Evolutionary conservation across 2,329 filamentous ascomycete species (phyloP).

Genomic region (Podosphaera xanthii): DNA sequence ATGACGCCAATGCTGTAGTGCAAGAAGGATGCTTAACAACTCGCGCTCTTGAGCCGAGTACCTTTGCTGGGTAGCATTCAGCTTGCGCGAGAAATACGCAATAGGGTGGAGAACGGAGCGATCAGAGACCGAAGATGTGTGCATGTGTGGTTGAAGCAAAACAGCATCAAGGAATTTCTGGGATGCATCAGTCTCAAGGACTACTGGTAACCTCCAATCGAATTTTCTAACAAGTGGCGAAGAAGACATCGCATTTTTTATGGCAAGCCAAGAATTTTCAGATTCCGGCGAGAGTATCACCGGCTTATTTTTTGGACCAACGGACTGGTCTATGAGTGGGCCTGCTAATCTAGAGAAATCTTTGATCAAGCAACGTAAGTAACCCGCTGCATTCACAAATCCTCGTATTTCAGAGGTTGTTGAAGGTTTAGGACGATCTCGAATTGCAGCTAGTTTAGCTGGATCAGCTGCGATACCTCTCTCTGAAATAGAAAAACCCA

Average conservation of each 20-base stretch:
- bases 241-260: not conserved
- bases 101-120: not conserved
- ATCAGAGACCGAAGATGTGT: not conserved
- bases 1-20: not conserved
- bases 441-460: not conserved
- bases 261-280: not conserved
- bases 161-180: not conserved
- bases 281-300: not conserved
- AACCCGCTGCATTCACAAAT: not conserved
- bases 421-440: not conserved
- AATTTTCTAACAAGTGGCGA: not conserved
- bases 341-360: not conserved
- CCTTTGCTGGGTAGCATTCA: not conserved
- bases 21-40: not conserved
- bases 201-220: not conserved
- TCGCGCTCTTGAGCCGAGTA: not conserved
- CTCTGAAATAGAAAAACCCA: not conserved
- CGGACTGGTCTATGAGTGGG: not conserved
- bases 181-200: not conserved
- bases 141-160: not conserved
- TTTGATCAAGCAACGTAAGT: not conserved
- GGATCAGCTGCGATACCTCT: not conserved
- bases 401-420: not conserved
- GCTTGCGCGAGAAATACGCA: not conserved
- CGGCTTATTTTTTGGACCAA: not conserved